Evolutionary conservation across 2,329 filamentous ascomycete species (phyloP).

Genomic region (Xylariaceae sp.): DNA sequence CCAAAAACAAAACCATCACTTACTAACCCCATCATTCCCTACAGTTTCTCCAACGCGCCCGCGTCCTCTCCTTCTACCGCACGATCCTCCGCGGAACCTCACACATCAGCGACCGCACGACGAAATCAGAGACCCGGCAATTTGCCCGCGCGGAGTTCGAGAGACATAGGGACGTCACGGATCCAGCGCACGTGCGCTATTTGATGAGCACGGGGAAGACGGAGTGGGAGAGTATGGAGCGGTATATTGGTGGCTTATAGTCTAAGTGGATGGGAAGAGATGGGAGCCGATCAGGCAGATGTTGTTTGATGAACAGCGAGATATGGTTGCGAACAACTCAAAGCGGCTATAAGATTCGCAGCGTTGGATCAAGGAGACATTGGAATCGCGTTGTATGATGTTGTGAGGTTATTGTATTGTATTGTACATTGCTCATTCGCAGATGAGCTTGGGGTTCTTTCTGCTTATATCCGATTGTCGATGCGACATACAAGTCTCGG

Average conservation of each 20-base stretch:
- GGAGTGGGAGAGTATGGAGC: conserved; percentile 61
- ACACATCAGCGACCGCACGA: conserved; percentile 47
- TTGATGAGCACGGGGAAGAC: conserved; percentile 62
- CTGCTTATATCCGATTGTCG: too few species aligned
- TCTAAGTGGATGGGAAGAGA: background rate
- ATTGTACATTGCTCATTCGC: too few species aligned
- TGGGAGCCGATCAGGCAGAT: background rate
- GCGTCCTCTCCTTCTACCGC: conserved; percentile 55
- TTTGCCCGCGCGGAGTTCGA: conserved; percentile 61
- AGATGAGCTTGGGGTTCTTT: too few species aligned
- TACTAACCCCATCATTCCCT: background rate
- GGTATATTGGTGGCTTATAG: conserved; percentile 49
- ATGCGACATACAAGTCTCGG: too few species aligned
- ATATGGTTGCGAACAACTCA: too few species aligned
- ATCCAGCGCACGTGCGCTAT: conserved; percentile 58
- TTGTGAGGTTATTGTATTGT: too few species aligned
- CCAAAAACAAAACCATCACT: background rate
- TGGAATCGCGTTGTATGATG: too few species aligned
- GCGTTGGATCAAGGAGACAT: too few species aligned
- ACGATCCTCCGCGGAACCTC: conserved; percentile 52
- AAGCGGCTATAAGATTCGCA: too few species aligned
- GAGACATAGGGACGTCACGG: conserved; percentile 52
- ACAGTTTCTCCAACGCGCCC: conserved; percentile 57
- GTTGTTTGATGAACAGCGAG: too few species aligned
- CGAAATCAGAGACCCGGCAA: conserved; percentile 51